Evolutionary conservation across 352 stramenopile species (phyloP), one percentile per base, ranked within the genome.

Genomic region (Phytophthora pistaciae): DNA sequence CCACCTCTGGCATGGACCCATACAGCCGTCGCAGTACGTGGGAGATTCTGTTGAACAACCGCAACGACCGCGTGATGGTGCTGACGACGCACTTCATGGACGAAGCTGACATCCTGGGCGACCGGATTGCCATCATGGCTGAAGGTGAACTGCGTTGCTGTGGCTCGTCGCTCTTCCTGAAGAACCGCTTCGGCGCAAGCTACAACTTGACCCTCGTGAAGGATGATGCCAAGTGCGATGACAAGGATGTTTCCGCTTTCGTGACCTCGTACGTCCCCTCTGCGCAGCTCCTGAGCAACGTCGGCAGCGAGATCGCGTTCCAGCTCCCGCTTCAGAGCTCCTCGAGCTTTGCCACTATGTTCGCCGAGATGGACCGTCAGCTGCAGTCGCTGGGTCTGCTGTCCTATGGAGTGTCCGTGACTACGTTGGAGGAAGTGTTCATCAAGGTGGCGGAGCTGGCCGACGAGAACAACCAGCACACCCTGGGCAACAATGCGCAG

Each of bases 51-150:
- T 52, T 85, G 38, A 85, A 87, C 77, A 83, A 80, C 46, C 70
- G 80, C n/a, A 71, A 82, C 52, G 74, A 80, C 31, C 75, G 81
- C 25, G 70, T 93, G n/a, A 95, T 97, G 62, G 75, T 98, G 23
- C 59, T 98, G 21, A 98, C 91, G 9, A 98, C 93, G 40, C 96
- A 99, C 64, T 99, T 98, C 70, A 98, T 98, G 94, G 93, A 84
- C 54, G 92, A 98, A 70, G 88, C 90, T 8, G 90, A 98, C 64
- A 77, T 94, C 14, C 70, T 98, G 4, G 85, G 82, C 13, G 89
- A 96, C 55, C 82, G 86, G 9, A 92, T 96, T 25, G 81, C 86
- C 23, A 92, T 96, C 49, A 94, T 96, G 89, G 81, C 87, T 2
- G 77, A 94, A 42, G 89, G 95, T 14, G 72, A 88, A 40, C 52